A percentile compares a stretch with the other conserved stretches of the same genome.
phyloP scores from a whole-genome alignment of 768 basidiomycete genomes.

The Hericium coralloides region DNA sequence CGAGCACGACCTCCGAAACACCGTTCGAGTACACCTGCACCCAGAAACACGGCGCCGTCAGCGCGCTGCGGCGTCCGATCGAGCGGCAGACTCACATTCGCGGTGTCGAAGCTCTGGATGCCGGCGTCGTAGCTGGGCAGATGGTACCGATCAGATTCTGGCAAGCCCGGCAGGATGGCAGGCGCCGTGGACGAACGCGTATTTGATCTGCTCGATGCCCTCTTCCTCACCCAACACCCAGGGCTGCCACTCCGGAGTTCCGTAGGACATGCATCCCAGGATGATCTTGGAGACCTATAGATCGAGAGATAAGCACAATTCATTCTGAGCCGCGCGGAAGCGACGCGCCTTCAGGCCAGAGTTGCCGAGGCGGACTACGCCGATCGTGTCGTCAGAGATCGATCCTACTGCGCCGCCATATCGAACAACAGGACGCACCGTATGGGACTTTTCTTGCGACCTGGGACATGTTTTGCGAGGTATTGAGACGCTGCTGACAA shows the following conservation, averaged over 20 bases:
- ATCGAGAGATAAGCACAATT: too few relatives aligned
- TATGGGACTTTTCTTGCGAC: too few relatives aligned
- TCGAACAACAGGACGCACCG: too few relatives aligned
- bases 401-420: too few relatives aligned
- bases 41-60: too few relatives aligned
- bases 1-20: slow-evolving; percentile 33
- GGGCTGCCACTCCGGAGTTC: background rate
- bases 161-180: background rate
- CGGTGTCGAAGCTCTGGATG: slow-evolving; percentile 29
- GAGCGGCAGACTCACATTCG: slow-evolving; percentile 9
- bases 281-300: background rate
- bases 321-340: too few relatives aligned
- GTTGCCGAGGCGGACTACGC: background rate
- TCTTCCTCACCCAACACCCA: background rate
- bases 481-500: too few relatives aligned
- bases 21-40: slow-evolving; percentile 28
- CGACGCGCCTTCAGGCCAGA: background rate
- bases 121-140: slow-evolving; percentile 26
- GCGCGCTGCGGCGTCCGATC: too few relatives aligned
- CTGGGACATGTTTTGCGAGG: too few relatives aligned
- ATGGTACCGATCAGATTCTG: background rate
- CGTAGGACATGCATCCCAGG: background rate
- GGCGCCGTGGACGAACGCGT: background rate
- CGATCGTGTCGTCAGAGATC: too few relatives aligned
- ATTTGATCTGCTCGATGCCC: background rate